Base-by-base conservation (phyloP, 163 green algal species). In the Picocystis sp. region DNA sequence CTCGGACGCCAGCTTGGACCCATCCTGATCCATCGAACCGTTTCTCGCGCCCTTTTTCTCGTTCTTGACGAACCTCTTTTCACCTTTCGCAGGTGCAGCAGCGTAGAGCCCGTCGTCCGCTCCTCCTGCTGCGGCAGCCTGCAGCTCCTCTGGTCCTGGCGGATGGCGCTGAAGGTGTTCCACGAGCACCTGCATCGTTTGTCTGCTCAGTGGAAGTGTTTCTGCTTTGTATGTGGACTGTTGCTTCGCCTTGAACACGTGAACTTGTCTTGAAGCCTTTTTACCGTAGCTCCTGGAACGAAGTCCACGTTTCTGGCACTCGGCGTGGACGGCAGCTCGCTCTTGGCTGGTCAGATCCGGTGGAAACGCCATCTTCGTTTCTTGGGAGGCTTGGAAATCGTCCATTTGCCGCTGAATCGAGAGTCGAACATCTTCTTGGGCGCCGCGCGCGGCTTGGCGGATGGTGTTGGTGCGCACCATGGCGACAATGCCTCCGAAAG, bases 281-380 rank as follows among this genome's bases (percentile, higher is more conserved):
- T 8, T 8, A 38, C 81, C 81, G 41, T 78, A 53, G 34, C 62
- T 79, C 50, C 86, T 90, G 41, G 75, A 87, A 10, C 52, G 70
- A 22, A 90, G 75, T 24, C 82, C 82, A 25, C 74, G 73, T 54
- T 83, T 82, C 50, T 70, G 68, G 49, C 71, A 81, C 25, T 83
- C 62, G 14, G 58, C 49, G 61, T 93, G 82, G 24, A 92, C 73
- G 42, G 89, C 63, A 1, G 81, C 81, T 17, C 81, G 67, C 47
- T 92, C 77, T 45, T 88, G 69, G 41, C 87, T 89, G 59, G 46
- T 77, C 44, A 93, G 55, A 17, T 52, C 54, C 5, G 71, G 52
- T 13, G 76, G 72, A 56, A 92, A 93, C 3, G 38, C n/a, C n/a
- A 45, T 45, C 47, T 54, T 10, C 47, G 35, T 33, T 19, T 24